Base-by-base conservation (phyloP, 768 basidiomycete species). In the Roridomyces roridus region DNA sequence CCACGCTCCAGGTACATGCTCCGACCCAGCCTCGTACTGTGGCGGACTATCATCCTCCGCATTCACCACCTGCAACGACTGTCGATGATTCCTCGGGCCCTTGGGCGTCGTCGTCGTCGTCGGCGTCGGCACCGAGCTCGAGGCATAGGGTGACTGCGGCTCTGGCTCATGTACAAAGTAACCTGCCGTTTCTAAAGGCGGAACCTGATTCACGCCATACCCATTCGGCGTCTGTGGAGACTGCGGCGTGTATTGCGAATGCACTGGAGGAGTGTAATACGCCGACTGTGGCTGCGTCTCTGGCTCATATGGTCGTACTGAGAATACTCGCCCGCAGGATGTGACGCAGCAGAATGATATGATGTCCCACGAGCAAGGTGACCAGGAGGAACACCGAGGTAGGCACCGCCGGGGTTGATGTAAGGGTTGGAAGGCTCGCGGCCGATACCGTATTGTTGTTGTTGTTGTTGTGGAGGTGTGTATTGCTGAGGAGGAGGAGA, bases 41-140 rank as follows among this genome's bases (percentile, higher is more conserved):
- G 90, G 89, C 14, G 90, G 90, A 31, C 73, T 77, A 17, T 91
- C 89, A 15, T 81, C 72, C 44, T 78, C 57, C 15, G 26, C 44
- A 31, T 63, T 63, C 57, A 55, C 37, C 12, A 45, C 37, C 14
- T 49, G 40, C 52, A 63, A 41, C 44, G 61, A 63, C 35, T 63
- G 52, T 15, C 61, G 61, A 43, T 63, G 56, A 7, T 34, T 55
- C 25, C 61, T 42, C 48, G 61, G 61, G 48, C 61, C 61, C 49
- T 59, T 63, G 20, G 60, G 60, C 28, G 61, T 51, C 5, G 56
- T 42, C 1, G 60, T 46, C 18, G 41, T 34, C 23, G 25, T 36
- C 24, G 56, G 41, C 1, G 60, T 46, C 18, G 41, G 34, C 23
- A n/a, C 23, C 24, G 45, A 55, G 15, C 69, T 36, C 67, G 64